Base-by-base conservation (phyloP, 176 grass and related monocot species). In the Zoysia pacifica region DNA sequence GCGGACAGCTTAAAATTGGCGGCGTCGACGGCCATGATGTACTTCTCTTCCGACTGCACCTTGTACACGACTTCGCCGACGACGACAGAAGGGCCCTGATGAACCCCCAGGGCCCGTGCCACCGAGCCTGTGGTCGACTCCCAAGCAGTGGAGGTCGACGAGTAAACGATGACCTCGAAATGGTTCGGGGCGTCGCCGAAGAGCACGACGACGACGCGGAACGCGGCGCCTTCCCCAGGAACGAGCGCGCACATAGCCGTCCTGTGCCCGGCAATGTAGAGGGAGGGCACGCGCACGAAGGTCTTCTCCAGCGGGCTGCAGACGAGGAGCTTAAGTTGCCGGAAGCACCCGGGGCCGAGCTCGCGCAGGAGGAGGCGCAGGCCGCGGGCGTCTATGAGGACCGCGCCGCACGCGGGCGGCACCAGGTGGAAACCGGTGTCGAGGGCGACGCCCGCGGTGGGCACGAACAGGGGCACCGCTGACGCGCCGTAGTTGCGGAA, bases 191-290 rank as follows among this genome's bases (percentile, higher is more conserved):
- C 38, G 41, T 13, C 40, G 6, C 67, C 74, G 68, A 85, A 82
- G 46, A 86, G 83, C 44, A 86, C 79, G 18, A 89, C 74, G 44
- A 63, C 74, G 62, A 90, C 69, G 16, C 83, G 88, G 79, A 86
- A 85, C 5, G 47, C 44, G 5, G n/a, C 39, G 2, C 37, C 78
- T 20, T 68, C 10, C 0, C 39, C 67, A 0, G 83, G 79, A 7
- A 86, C 4, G 46, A 90, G 42, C 0, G 42, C 74, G 69, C 16
- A 69, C 69, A 68, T 79, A 7, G 70, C 72, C 9, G 85, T 36
- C 42, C 2, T 14, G 48, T 81, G 82, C 0, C 77, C 82, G 0
- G 1, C 58, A 13, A 28, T 37, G 79, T 39, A 67, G 38, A 52
- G 11, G 1, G 61, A 52, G 3, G 79, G 88, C 28, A 90, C 46